Evolutionary conservation across 257 asterid species (phyloP), one percentile per base, ranked within the genome.

Genomic region (Solanum medicagineum): DNA sequence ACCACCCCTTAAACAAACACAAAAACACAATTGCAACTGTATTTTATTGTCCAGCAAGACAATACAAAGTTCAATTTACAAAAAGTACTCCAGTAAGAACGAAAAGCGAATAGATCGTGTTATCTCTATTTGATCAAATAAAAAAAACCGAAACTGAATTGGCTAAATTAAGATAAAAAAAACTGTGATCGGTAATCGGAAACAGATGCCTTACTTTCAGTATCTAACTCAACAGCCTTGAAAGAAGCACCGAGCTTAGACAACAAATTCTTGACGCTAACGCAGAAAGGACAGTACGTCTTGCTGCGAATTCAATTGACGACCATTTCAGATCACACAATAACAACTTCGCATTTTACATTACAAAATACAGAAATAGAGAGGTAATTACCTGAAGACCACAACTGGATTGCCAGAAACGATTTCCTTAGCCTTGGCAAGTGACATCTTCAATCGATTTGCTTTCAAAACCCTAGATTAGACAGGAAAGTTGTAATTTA

Each of bases 401-500:
- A 92, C 93, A 84, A 93, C 98, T 20, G 97, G 86, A 19, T 90
- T 91, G 3, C 94, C 32, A 24, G 96, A 83, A 83, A 93, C 93
- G 70, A 91, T 88, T 84, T 96, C 98, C 92, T 94, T 93, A 4
- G 98, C 98, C 89, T 96, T 96, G 40, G 91, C 68, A 47, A 90
- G 87, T 80, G 98, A 94, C 98, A 94, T 96, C 4, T 68, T 82
- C 65, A 10, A 77, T 77, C 10, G 14, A 77, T 51, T 77, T 2
- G 83, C 15, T 85, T 42, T 8, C 1, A 10, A 24, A 82, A 55
- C 73, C 85, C 77, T 80, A 80, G 29, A 32, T 68, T 51, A 75
- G 42, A 57, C 63, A 57, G 20, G 19, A 56, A 56, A 19, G 9
- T n/a, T 57, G 20, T 19, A 19, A 19, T 17, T 0, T 17, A 7